Base-by-base conservation (phyloP, 2,329 filamentous ascomycete species). In the Sarocladium kiliense region DNA sequence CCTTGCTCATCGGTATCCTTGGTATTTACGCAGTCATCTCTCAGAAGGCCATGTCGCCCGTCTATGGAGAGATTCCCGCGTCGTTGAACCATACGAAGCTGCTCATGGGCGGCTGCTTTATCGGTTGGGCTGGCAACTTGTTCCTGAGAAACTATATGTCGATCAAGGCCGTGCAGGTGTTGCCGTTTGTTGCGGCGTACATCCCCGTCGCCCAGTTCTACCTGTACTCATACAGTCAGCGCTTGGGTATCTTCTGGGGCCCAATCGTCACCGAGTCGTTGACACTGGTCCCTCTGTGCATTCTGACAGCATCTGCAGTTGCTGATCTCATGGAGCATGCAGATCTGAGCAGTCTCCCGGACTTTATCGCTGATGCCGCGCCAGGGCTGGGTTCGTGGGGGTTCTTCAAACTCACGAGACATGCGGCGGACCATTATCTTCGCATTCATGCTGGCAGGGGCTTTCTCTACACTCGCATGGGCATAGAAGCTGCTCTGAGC, bases 31-130 rank as follows among this genome's bases (percentile, higher is more conserved):
- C 87, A 47, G 84, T 85, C 59, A 81, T 87, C 56, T 93, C 89
- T 1, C 84, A 90, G 66, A 77, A 91, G 59, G 86, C 82, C 37
- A 77, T 97, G 32, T 89, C 91, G 19, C 94, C 94, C 2, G 88
- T 95, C 11, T 97, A 95, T 70, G 94, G 94, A 54, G 85, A 86
- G 16, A 89, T 96, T 36, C 89, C 93, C 1, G 78, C 91, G 1
- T 80, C 82, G 1, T 76, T 87, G 60, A 88, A 86, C 68, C 93
- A 97, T 68, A 73, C 78, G 53, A 80, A 81, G 65, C 78, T 85
- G 58, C 74, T 91, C 59, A 84, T 84, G 62, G 74, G 81, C 3
- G 85, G 83, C 26, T 83, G 85, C 58, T 86, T 91, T 58, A 69
- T 85, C 16, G 91, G 90, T 32, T 89, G 89, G 81, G 79, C 88